These are phyloP conservation scores for Blastobotrys muscicola DNA, from an alignment of 805 yeast genomes.

Conservation along the genomic window DNA sequence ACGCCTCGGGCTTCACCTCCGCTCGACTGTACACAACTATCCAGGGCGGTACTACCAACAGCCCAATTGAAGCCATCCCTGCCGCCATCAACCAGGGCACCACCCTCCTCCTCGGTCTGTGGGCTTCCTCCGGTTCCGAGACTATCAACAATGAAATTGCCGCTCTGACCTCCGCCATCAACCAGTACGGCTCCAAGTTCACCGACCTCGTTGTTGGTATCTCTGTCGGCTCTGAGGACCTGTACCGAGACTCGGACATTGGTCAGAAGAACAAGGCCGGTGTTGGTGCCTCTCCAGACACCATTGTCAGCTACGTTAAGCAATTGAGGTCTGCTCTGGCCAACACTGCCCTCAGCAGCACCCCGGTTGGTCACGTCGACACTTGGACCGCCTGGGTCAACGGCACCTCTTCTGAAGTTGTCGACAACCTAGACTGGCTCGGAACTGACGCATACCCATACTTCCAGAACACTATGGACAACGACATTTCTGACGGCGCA, in stretches of 20 bases:
- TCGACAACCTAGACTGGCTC: constrained; percentile 62
- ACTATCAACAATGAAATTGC: constrained; percentile 13
- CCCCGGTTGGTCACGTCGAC: constrained; percentile 77
- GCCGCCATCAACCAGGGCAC: constrained; percentile 16
- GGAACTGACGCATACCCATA: constrained; percentile 85
- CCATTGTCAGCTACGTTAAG: constrained; percentile 44
- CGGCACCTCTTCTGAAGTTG: constrained; percentile 54
- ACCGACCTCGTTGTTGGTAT: constrained; percentile 43
- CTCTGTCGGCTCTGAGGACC: constrained; percentile 80
- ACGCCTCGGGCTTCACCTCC: constrained; percentile 13
- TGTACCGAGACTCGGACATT: constrained; percentile 49
- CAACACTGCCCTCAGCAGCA: constrained; percentile 57
- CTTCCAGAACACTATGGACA: constrained; percentile 78
- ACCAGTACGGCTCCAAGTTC: constrained; percentile 12
- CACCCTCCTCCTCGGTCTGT: constrained; percentile 14
- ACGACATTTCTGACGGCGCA: constrained; percentile 80
- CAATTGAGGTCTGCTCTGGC: constrained; percentile 52
- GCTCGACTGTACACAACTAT: constrained; percentile 18
- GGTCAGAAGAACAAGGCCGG: constrained; percentile 56
- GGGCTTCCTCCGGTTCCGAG: constrained; percentile 15
- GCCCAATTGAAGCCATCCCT: constrained; percentile 15
- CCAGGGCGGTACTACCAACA: constrained; percentile 15
- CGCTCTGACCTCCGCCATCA: constrained; percentile 13
- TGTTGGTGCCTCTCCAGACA: constrained; percentile 51
- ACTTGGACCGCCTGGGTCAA: constrained; percentile 83